phyloP scores from a whole-genome alignment of 106 monocot species.

The Acorus calamus region DNA sequence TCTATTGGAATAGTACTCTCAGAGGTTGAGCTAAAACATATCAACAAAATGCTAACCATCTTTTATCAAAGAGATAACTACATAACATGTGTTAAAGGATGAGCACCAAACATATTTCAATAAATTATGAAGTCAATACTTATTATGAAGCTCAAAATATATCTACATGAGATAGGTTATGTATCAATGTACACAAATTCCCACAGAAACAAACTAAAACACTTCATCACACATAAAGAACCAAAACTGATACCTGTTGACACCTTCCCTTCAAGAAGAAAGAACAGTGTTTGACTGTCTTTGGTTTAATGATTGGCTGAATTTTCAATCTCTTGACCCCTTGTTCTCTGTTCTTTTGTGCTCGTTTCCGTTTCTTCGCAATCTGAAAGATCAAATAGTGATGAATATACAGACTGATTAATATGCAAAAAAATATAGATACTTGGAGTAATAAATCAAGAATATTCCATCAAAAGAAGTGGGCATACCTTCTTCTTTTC shows the following conservation, averaged over 20 bases:
- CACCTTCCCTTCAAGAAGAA: conserved; percentile 73
- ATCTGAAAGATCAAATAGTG: conserved; percentile 31
- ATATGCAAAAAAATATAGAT: neutral
- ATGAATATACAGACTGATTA: neutral
- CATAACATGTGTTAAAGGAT: no score
- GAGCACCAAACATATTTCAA: no score
- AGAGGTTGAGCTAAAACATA: no score
- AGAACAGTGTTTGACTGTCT: conserved; percentile 57
- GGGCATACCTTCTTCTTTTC: conserved; percentile 52
- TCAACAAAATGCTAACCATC: no score
- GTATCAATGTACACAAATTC: neutral
- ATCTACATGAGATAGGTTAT: no score
- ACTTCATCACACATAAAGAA: neutral
- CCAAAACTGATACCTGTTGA: conserved; percentile 45
- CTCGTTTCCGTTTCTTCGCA: conserved; percentile 75
- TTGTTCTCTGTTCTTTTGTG: conserved; percentile 53
- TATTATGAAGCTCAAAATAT: no score
- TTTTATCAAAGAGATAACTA: no score
- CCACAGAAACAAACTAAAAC: neutral
- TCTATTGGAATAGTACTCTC: no score
- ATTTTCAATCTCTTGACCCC: conserved; percentile 81
- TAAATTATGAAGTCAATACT: no score
- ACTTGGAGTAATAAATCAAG: neutral
- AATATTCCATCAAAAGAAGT: neutral
- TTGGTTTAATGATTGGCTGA: conserved; percentile 50